A percentile compares a stretch with the other conserved stretches of the same genome.
Evolutionary conservation across 176 grass and related monocot genomes (phyloP).

Genomic region (Alopecurus myosuroides): DNA sequence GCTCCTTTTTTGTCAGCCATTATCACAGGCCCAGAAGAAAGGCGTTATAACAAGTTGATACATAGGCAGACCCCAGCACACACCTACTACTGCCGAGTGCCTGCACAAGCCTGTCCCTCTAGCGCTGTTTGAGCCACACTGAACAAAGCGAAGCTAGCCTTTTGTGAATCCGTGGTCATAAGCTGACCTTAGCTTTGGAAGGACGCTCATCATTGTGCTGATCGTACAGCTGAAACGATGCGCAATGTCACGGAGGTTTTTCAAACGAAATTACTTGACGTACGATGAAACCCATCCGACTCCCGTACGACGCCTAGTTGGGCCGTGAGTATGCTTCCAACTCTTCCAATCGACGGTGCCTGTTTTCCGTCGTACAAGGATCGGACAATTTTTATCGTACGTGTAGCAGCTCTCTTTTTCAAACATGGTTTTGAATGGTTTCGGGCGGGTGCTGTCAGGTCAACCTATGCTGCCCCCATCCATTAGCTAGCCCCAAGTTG

Average conservation of each 20-base stretch:
- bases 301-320: no score
- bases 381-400: no score
- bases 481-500: background rate
- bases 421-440: constrained; percentile 15
- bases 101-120: constrained; percentile 16
- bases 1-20: constrained; percentile 47
- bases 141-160: background rate
- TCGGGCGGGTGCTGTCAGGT: constrained; percentile 1
- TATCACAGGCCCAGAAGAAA: constrained; percentile 31
- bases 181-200: constrained; percentile 39
- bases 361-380: no score
- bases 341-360: no score
- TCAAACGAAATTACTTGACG: no score
- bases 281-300: no score
- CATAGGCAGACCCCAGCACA: constrained; percentile 1
- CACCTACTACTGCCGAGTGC: constrained; percentile 17
- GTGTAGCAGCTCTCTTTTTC: no score
- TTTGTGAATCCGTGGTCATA: constrained; percentile 9
- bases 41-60: constrained; percentile 40
- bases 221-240: constrained; percentile 23
- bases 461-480: background rate
- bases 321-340: no score
- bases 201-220: constrained; percentile 12
- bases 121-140: constrained; percentile 32
- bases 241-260: background rate